phyloP scores from a whole-genome alignment of 495 filamentous ascomycete species.

The Patellaria atrata region DNA sequence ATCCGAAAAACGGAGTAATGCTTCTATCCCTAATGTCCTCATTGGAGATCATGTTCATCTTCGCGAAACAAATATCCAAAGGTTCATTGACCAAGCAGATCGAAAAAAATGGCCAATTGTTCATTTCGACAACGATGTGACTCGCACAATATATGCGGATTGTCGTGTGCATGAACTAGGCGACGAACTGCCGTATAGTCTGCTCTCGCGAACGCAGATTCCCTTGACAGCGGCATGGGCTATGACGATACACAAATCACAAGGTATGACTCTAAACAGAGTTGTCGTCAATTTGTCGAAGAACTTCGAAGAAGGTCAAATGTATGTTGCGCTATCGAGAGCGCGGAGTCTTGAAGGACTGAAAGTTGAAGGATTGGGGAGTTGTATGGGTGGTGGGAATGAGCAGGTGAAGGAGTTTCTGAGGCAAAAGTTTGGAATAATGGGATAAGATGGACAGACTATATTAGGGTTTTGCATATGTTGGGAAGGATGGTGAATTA shows the following conservation, averaged over 20 bases:
- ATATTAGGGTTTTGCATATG: no score
- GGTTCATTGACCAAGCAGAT: slow-evolving; percentile 6
- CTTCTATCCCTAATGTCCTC: not conserved
- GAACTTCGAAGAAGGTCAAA: slow-evolving; percentile 29
- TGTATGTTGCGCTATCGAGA: slow-evolving; percentile 31
- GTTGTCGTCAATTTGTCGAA: slow-evolving; percentile 26
- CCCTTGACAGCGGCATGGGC: slow-evolving; percentile 34
- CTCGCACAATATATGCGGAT: slow-evolving; percentile 31
- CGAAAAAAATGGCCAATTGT: slow-evolving; percentile 25
- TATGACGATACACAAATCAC: slow-evolving; percentile 31
- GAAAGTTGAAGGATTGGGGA: slow-evolving; percentile 19
- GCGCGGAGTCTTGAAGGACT: slow-evolving; percentile 26
- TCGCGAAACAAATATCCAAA: slow-evolving; percentile 12
- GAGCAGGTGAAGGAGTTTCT: slow-evolving; percentile 14
- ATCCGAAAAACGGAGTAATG: slow-evolving; percentile 4
- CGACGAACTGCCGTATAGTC: slow-evolving; percentile 20
- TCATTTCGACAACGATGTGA: slow-evolving; percentile 20
- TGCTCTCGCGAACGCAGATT: slow-evolving; percentile 29
- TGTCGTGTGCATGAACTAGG: slow-evolving; percentile 36
- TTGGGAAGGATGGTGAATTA: no score
- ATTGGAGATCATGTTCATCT: slow-evolving; percentile 10
- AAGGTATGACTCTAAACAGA: slow-evolving; percentile 30
- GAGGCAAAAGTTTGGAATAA: slow-evolving; percentile 14
- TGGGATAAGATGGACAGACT: slow-evolving; percentile 4
- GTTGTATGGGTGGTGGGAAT: slow-evolving; percentile 6